These are phyloP conservation scores for Taphrina pruni DNA, from an alignment of 1,139 yeast genomes.

Conservation along the genomic window DNA sequence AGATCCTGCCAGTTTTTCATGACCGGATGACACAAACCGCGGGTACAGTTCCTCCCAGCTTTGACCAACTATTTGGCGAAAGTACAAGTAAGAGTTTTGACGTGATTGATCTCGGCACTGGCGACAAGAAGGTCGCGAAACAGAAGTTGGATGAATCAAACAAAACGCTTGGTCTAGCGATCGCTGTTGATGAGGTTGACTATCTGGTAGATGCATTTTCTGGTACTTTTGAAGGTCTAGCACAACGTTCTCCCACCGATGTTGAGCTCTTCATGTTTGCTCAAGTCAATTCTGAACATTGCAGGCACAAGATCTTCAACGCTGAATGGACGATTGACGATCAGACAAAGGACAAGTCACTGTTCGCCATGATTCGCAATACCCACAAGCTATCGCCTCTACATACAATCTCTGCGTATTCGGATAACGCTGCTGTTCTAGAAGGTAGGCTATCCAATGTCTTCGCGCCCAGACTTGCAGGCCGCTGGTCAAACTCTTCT, in stretches of 20 bases:
- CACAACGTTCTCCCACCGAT: conserved; percentile 94
- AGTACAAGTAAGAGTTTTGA: conserved; percentile 14
- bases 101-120: conserved; percentile 27
- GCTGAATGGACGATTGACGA: conserved; percentile 99
- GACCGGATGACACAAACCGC: conserved; percentile 94
- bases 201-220: conserved; percentile 79
- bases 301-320: conserved; percentile 98
- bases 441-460: conserved; percentile 77
- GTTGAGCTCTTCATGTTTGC: conserved; percentile 99
- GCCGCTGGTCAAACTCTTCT: conserved; percentile 66
- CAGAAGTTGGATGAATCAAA: conserved; percentile 74
- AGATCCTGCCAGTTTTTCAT: conserved; percentile 62
- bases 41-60: conserved; percentile 62
- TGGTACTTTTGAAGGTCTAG: conserved; percentile 53
- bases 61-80: conserved; percentile 65
- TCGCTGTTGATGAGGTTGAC: conserved; percentile 90
- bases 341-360: conserved; percentile 68
- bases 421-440: conserved; percentile 98
- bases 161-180: conserved; percentile 83
- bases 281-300: conserved; percentile 98
- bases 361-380: conserved; percentile 95
- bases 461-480: conserved; percentile 62
- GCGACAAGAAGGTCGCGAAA: conserved; percentile 54
- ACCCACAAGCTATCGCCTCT: conserved; percentile 81
- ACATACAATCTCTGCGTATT: conserved; percentile 88